Evolutionary conservation across 345 rosid species (phyloP), one percentile per base, ranked within the genome.

Genomic region (Hibiscus trionum): DNA sequence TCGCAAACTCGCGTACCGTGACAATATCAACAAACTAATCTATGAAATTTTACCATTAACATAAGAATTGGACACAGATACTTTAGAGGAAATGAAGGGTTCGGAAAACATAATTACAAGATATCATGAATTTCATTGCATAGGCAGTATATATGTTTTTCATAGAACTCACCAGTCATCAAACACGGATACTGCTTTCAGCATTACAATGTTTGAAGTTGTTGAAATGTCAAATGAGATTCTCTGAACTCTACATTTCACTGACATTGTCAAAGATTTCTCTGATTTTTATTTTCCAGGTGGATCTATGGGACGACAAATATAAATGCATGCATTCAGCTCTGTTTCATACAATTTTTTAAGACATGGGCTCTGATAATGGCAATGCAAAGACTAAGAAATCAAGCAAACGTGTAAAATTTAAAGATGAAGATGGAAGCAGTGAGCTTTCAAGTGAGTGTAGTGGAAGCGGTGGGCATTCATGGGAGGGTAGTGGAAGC

Each of bases 341-440:
- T 6, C 62, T 26, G n/a, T 26, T 11, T 58, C 35, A 4, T 58
- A 1, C 62, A 26, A 58, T 11, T 26, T 24, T 59, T 71, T 64
- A 76, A 77, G 90, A 69, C 71, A 88, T 86, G 96, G 86, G 73
- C 72, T 63, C 77, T n/a, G 69, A 50, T 68, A 44, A 78, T 71
- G 77, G 72, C 44, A 68, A 60, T 66, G 77, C 64, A 67, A 61
- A 60, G 35, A 59, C 73, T 47, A n/a, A 67, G 72, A 72, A 61
- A 5, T 26, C 63, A 26, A 59, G 35, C 63, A 59, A 14, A 27
- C 35, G 15, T 5, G 37, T 59, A 5, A 27, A 59, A 27, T 27
- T 59, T 29, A 19, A 19, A 24, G 63, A 59, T 59, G 63, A 27
- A 59, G 4, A 11, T 59, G 63, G 64, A 59, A 59, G 1, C 63